Evolutionary conservation across 805 yeast species (phyloP), one percentile per base, ranked within the genome.

Genomic region (Candida nanaspora): DNA sequence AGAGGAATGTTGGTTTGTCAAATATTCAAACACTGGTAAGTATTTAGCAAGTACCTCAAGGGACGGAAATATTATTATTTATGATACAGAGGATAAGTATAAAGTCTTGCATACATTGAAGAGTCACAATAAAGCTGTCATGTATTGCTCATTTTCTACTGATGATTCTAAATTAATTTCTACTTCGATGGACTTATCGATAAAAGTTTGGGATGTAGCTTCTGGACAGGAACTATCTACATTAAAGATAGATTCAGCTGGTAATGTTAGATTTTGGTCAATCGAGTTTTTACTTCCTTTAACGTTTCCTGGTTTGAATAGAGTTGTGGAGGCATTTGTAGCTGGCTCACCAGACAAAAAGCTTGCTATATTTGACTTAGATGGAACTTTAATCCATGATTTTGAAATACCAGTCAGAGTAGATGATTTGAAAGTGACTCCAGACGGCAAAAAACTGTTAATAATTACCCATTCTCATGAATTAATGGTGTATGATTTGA

Each of bases 1-100:
- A 1, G 78, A 81, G 53, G 95, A 89, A 57, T 91, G 86, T 11
- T 89, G 97, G 97, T 82, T 70, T 54, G 69, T 83, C 13, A 74
- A 75, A 42, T 88, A 86, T 54, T 82, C 93, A 6, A 84, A 87
- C 35, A 72, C 75, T 61, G 96, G 96, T 3, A 71, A 69, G 46
- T 78, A 67, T 47, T 63, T 89, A 31, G 94, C 86, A n/a, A 75
- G 89, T 0, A 83, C 89, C 0, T 78, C 93, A 7, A 71, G 77
- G 14, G 94, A 86, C 55, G 70, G 77, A 6, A 66, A 70, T 20
- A 68, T 86, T 29, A 62, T 77, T 26, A 67, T 88, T 11, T 87
- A 85, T 63, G 82, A 81, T 55, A 82, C 80, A 2, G 54, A 62
- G 4, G 65, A 78, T 34, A 62, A 64, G 29, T 76, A 68, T 50